A percentile compares a stretch with the other conserved stretches of the same genome.
These are phyloP conservation scores for Jamesozyma hellenica DNA, from an alignment of 805 yeast genomes.

Conservation along the genomic window DNA sequence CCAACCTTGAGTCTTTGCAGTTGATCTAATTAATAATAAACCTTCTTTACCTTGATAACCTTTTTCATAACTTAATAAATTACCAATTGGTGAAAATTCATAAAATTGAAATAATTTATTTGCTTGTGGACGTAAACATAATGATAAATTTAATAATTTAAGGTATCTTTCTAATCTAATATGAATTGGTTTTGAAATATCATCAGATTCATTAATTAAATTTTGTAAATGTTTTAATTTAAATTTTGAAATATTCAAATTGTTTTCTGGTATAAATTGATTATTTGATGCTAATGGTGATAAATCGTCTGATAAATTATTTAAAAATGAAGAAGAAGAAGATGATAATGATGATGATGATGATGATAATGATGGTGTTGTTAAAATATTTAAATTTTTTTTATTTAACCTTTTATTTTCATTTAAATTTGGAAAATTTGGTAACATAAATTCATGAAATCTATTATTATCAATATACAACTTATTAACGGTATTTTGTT, in stretches of 20 bases:
- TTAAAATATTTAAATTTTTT: neutral
- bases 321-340: neutral
- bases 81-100: conserved; percentile 82
- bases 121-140: conserved; percentile 69
- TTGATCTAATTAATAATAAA: conserved; percentile 62
- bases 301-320: neutral
- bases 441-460: conserved; percentile 18
- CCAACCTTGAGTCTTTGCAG: conserved; percentile 91
- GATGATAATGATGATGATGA: too few species aligned
- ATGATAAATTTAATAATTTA: conserved; percentile 44
- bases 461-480: conserved; percentile 21
- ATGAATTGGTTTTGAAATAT: conserved; percentile 22
- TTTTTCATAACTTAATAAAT: conserved; percentile 70
- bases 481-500: conserved; percentile 29
- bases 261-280: conserved; percentile 3
- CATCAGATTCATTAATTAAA: conserved; percentile 21
- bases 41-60: conserved; percentile 88
- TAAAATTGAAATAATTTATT: conserved; percentile 77
- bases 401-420: conserved; percentile 1
- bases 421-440: conserved; percentile 20
- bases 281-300: too few species aligned
- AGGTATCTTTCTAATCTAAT: conserved; percentile 54
- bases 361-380: neutral
- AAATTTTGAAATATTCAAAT: conserved; percentile 10
- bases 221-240: conserved; percentile 25